phyloP scores from a whole-genome alignment of 164 flowering plant genomes.

The Magnolia officinalis region DNA sequence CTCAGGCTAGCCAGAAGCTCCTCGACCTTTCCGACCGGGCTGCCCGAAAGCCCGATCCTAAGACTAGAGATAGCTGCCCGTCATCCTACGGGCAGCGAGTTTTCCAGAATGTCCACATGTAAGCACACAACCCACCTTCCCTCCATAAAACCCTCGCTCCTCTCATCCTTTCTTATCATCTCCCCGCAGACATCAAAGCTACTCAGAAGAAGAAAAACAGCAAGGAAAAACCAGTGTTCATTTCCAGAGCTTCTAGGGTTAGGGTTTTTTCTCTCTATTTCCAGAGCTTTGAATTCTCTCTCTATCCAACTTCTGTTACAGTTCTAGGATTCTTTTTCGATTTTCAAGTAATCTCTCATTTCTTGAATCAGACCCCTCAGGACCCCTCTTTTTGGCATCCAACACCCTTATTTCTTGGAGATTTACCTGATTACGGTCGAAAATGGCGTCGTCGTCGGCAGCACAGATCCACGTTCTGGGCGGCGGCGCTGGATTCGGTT shows the following conservation, averaged over 20 bases:
- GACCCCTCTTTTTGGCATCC: background rate
- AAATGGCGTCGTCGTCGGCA: slow-evolving; percentile 43
- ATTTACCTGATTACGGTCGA: background rate
- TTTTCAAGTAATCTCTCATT: no score
- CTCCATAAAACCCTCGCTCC: background rate
- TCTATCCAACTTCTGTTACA: background rate
- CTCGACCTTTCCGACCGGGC: background rate
- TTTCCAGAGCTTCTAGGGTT: background rate
- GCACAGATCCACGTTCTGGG: slow-evolving; percentile 46
- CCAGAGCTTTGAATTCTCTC: background rate
- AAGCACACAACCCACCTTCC: background rate
- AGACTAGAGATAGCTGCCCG: background rate
- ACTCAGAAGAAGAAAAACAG: background rate
- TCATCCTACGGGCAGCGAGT: slow-evolving; percentile 4
- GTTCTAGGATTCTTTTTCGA: background rate
- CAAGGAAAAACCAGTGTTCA: no score
- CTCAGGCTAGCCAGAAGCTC: background rate
- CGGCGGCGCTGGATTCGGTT: slow-evolving; percentile 15
- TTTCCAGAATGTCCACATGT: slow-evolving; percentile 6
- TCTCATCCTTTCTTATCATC: slow-evolving; percentile 2
- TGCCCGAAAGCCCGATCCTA: background rate
- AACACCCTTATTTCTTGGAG: background rate
- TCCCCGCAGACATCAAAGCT: background rate
- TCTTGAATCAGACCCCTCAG: no score
- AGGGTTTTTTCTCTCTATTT: no score